Conservation (phyloP, 495 filamentous ascomycete species). For the Xylaria longipes region DNA sequence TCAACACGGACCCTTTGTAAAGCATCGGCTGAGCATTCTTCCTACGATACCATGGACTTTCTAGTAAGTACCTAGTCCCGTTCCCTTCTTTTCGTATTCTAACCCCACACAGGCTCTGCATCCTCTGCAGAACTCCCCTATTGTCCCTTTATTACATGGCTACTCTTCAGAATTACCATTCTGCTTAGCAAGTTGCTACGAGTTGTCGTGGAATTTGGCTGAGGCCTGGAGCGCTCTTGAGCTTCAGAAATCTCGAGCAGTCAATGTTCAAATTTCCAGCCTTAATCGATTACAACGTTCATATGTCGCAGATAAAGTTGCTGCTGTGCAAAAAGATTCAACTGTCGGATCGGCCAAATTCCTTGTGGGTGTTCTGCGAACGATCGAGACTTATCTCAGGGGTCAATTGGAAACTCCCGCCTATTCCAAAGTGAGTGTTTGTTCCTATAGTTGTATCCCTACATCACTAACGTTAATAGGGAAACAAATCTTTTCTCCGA, state of each 20-base stretch:
- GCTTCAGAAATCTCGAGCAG: constrained; percentile 42
- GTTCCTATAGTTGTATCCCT: not conserved
- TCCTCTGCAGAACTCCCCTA: constrained; percentile 67
- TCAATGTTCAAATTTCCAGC: constrained; percentile 61
- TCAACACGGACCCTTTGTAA: constrained; percentile 27
- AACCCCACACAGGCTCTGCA: constrained; percentile 42
- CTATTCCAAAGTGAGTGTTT: constrained; percentile 42
- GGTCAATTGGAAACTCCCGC: constrained; percentile 31
- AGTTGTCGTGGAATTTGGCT: constrained; percentile 56
- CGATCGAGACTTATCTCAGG: constrained; percentile 43
- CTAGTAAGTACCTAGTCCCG: constrained; percentile 21
- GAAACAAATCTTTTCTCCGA: constrained; percentile 30
- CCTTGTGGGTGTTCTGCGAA: constrained; percentile 41
- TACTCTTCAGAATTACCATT: constrained; percentile 40
- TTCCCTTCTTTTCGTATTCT: constrained; percentile 30
- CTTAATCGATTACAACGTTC: constrained; percentile 76
- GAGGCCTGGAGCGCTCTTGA: constrained; percentile 38
- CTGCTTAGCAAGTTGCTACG: constrained; percentile 57
- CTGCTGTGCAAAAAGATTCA: constrained; percentile 68
- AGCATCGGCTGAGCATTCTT: constrained; percentile 18
- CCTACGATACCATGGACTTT: constrained; percentile 32
- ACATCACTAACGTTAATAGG: constrained; percentile 35
- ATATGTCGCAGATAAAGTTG: constrained; percentile 61
- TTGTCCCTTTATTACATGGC: constrained; percentile 50
- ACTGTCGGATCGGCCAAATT: constrained; percentile 58